phyloP scores from a whole-genome alignment of 202 grass and related monocot genomes.

The Saccharum hybrid region DNA sequence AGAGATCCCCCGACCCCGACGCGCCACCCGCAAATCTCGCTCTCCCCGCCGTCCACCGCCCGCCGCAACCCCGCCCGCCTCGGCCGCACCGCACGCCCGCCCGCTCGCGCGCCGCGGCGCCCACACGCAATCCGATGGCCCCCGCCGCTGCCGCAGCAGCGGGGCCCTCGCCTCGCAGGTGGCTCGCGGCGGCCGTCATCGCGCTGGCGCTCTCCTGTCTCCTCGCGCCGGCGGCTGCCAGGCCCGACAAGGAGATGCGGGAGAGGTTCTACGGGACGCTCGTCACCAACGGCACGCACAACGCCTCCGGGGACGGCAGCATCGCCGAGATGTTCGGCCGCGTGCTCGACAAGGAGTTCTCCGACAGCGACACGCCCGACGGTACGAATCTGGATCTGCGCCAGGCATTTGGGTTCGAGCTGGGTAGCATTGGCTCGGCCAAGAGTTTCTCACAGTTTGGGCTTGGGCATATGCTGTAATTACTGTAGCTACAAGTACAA shows the following conservation, averaged over 20 bases:
- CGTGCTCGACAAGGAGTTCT: slow-evolving; percentile 99
- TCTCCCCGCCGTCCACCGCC: background rate
- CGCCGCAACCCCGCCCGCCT: background rate
- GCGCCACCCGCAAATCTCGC: slow-evolving; percentile 45
- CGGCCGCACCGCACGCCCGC: background rate
- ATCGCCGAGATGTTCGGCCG: slow-evolving; percentile 97
- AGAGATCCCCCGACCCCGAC: slow-evolving; percentile 45
- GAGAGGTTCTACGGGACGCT: slow-evolving; percentile 95
- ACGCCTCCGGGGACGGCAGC: slow-evolving; percentile 70
- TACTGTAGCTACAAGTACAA: background rate
- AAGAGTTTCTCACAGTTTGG: background rate
- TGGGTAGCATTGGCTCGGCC: background rate
- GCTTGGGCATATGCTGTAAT: slow-evolving; percentile 29
- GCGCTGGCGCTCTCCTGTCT: slow-evolving; percentile 17
- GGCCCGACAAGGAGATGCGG: slow-evolving; percentile 88
- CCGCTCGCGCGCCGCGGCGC: too few relatives aligned
- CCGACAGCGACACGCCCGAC: slow-evolving; percentile 78
- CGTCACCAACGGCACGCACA: slow-evolving; percentile 59
- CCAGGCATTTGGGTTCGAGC: background rate
- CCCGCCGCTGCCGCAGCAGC: slow-evolving; percentile 20
- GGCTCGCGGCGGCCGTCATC: slow-evolving; percentile 20
- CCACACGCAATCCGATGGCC: slow-evolving; percentile 56
- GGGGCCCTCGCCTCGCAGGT: slow-evolving; percentile 26
- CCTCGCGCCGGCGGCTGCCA: slow-evolving; percentile 40
- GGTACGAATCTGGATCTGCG: slow-evolving; percentile 61